phyloP scores from a whole-genome alignment of 768 basidiomycete genomes.

The Floccularia luteovirens region DNA sequence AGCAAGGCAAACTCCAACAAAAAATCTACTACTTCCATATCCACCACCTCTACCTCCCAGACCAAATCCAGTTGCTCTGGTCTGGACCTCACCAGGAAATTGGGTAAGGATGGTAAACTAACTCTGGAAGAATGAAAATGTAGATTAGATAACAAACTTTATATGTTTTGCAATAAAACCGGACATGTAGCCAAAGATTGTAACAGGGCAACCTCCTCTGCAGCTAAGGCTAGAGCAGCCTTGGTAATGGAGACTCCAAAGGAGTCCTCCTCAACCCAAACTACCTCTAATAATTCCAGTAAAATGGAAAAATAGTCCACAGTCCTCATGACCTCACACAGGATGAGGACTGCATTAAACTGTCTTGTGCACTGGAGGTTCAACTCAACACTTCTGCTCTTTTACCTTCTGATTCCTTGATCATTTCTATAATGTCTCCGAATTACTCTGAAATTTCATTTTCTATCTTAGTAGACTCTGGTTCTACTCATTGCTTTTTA shows the following conservation, averaged over 20 bases:
- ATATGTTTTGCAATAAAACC: slow-evolving; percentile 13
- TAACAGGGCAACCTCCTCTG: background rate
- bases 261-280: background rate
- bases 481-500: background rate
- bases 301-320: slow-evolving; percentile 2
- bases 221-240: background rate
- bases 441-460: background rate
- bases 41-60: too few relatives aligned
- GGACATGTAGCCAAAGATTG: background rate
- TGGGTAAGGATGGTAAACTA: slow-evolving; percentile 21
- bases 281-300: too few relatives aligned
- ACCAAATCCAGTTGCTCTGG: background rate
- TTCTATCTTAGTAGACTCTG: background rate
- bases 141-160: slow-evolving; percentile 14
- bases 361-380: background rate
- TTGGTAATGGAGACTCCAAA: too few relatives aligned
- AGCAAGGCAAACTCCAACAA: background rate
- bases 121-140: slow-evolving; percentile 20
- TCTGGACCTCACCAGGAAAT: slow-evolving; percentile 15
- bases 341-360: slow-evolving; percentile 2
- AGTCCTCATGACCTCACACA: slow-evolving; percentile 1
- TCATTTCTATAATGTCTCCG: background rate
- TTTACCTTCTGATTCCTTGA: too few relatives aligned
- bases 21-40: too few relatives aligned
- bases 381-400: slow-evolving; percentile 2